Evolutionary conservation across 164 flowering plant genomes (phyloP).

Genomic region (Pachysandra terminalis): DNA sequence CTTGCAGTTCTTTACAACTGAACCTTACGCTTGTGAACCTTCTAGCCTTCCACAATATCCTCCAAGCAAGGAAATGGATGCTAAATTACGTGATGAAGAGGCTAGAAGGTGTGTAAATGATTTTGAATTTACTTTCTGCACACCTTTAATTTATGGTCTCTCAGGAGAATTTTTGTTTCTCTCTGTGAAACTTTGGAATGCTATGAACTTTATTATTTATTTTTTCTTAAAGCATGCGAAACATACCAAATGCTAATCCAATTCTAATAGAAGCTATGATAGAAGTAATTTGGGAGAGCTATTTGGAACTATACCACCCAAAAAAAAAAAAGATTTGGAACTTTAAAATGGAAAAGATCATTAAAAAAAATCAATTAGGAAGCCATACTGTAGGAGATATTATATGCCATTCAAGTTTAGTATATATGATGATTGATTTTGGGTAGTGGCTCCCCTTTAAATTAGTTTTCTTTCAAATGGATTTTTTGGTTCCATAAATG

Average conservation of each 20-base stretch:
- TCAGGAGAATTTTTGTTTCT: neutral
- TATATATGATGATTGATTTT: too few species aligned
- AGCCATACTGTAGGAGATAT: too few species aligned
- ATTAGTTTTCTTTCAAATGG: neutral
- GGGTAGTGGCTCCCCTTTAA: neutral
- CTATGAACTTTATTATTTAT: too few species aligned
- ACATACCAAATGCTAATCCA: neutral
- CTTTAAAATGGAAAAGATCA: neutral
- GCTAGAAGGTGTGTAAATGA: conserved; percentile 60
- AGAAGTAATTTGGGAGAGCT: neutral
- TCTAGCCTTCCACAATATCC: conserved; percentile 93
- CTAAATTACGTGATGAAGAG: conserved; percentile 89
- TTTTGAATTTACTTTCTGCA: neutral
- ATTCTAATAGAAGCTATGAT: neutral
- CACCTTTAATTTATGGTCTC: neutral
- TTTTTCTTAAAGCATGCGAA: neutral
- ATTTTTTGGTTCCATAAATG: too few species aligned
- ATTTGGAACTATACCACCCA: too few species aligned
- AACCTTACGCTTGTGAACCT: conserved; percentile 92
- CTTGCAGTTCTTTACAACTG: conserved; percentile 71
- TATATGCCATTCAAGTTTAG: neutral
- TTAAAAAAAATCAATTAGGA: neutral
- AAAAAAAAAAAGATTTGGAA: neutral
- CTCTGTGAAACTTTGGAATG: too few species aligned
- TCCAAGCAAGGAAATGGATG: conserved; percentile 98